These are phyloP conservation scores for Phtheirospermum japonicum DNA, from an alignment of 257 asterid species.

Conservation along the genomic window DNA sequence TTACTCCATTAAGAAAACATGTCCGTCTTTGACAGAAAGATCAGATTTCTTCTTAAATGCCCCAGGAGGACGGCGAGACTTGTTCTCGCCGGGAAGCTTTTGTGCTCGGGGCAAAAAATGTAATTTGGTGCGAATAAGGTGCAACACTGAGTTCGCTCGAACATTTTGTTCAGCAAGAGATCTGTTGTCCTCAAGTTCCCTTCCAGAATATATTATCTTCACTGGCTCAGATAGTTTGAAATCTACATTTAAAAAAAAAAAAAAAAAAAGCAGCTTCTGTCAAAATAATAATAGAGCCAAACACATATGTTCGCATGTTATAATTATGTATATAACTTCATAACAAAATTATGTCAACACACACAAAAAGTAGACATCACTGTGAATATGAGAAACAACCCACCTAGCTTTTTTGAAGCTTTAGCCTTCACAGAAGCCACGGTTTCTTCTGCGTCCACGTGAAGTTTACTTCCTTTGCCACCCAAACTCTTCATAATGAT, in stretches of 20 bases:
- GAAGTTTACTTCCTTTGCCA: constrained; percentile 95
- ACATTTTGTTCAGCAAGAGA: constrained; percentile 80
- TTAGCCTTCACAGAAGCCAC: constrained; percentile 79
- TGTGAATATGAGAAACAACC: constrained; percentile 15
- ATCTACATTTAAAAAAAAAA: constrained; percentile 47
- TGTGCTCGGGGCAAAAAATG: constrained; percentile 87
- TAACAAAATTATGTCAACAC: constrained; percentile 8
- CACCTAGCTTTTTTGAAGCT: constrained; percentile 96
- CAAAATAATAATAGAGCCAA: constrained; percentile 22
- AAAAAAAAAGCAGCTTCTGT: constrained; percentile 16
- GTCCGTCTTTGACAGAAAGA: constrained; percentile 98
- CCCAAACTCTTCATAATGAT: constrained; percentile 96
- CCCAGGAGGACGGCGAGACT: constrained; percentile 98
- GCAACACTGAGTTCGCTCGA: constrained; percentile 82
- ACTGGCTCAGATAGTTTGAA: constrained; percentile 89
- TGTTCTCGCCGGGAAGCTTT: constrained; percentile 95
- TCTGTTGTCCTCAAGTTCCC: constrained; percentile 84
- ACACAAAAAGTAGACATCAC: constrained; percentile 21
- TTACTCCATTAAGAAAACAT: constrained; percentile 96
- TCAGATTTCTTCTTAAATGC: constrained; percentile 98
- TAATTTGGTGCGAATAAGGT: constrained; percentile 90
- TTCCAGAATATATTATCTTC: constrained; percentile 74
- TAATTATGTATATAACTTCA: not conserved
- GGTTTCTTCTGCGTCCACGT: constrained; percentile 87
- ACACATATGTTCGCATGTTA: not conserved